A percentile compares a stretch with the other conserved stretches of the same genome.
These are phyloP conservation scores for Colletotrichum salicis DNA, from an alignment of 2,329 filamentous ascomycete species.

Conservation along the genomic window DNA sequence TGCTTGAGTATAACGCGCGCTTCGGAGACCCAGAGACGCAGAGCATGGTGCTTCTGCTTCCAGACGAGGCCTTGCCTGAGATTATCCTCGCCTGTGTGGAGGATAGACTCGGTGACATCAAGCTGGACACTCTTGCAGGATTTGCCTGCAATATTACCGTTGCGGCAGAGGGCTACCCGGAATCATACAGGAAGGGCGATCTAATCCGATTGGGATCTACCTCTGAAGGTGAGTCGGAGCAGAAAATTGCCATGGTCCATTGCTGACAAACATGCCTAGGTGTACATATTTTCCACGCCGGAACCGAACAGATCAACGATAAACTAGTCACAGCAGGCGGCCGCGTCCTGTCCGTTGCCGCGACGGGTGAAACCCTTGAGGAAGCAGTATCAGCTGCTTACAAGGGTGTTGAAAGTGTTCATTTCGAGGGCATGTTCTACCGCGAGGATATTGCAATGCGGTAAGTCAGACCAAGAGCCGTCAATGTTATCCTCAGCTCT, in stretches of 20 bases:
- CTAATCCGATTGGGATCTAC: slow-evolving; percentile 56
- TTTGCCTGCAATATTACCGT: slow-evolving; percentile 95
- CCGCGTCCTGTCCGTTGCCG: slow-evolving; percentile 92
- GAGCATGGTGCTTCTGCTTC: slow-evolving; percentile 81
- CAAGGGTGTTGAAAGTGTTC: slow-evolving; percentile 79
- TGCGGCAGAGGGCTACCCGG: slow-evolving; percentile 90
- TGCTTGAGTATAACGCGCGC: slow-evolving; percentile 92
- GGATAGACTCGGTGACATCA: slow-evolving; percentile 76
- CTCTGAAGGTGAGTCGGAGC: slow-evolving; percentile 35
- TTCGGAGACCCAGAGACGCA: slow-evolving; percentile 95
- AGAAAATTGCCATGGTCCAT: too few species aligned
- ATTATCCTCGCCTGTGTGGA: slow-evolving; percentile 88
- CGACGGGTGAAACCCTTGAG: slow-evolving; percentile 76
- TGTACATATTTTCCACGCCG: slow-evolving; percentile 90
- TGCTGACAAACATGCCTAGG: slow-evolving; percentile 39
- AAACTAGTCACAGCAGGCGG: slow-evolving; percentile 83
- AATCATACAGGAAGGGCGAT: slow-evolving; percentile 82
- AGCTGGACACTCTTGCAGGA: slow-evolving; percentile 73
- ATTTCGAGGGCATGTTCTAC: slow-evolving; percentile 91
- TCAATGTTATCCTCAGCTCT: not conserved
- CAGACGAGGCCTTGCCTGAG: slow-evolving; percentile 85
- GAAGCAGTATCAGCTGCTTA: slow-evolving; percentile 92
- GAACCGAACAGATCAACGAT: slow-evolving; percentile 74
- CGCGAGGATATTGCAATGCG: slow-evolving; percentile 85
- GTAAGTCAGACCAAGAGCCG: not conserved